Base-by-base conservation (phyloP, 2,329 filamentous ascomycete genomes). In the Hirsutella minnesotensis region DNA sequence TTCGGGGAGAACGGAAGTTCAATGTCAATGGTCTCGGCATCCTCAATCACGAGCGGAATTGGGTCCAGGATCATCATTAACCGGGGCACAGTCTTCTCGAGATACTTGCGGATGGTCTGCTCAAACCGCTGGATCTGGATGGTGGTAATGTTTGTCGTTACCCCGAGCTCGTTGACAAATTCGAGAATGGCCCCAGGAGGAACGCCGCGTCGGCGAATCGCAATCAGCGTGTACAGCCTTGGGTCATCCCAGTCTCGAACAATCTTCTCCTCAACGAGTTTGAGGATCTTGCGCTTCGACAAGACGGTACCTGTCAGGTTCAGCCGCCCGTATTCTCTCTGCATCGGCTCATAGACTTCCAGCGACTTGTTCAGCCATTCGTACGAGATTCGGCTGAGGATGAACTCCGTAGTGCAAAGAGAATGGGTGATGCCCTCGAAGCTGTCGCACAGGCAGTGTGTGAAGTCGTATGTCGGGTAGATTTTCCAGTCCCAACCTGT, bases 381-480 rank as follows among this genome's bases (percentile, higher is more conserved):
- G 57, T 96, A 98, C 33, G 86, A 92, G 38, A 85, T 81, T 46
- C 90, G 72, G 18, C 85, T 83, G 41, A 86, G 77, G 50, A 89
- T 79, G 55, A 96, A 95, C 60, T 96, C 92, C 2, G 85, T 90
- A 0, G 92, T 96, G 60, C 90, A 96, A 18, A 96, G 70, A 13
- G 83, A 90, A 67, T 95, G 90, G 0, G 89, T 89, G 55, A 96
- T 94, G 16, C 77, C 76, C 62, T 98, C 92, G 50, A 95, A 86
- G 51, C 85, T 89, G 71, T 96, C 92, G 54, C 86, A 90, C 19
- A 95, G 70, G 61, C 86, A 94, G 67, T 94, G 86, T 0, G 83
- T 84, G 59, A 94, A 94, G 60, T 95, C 89, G 56, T 95, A 95
- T 0, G 90, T 94, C 0, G 92, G 92, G 60, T 95, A 95, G 49